Base-by-base conservation (phyloP, 805 yeast species). In the Ogataea trehalophila region DNA sequence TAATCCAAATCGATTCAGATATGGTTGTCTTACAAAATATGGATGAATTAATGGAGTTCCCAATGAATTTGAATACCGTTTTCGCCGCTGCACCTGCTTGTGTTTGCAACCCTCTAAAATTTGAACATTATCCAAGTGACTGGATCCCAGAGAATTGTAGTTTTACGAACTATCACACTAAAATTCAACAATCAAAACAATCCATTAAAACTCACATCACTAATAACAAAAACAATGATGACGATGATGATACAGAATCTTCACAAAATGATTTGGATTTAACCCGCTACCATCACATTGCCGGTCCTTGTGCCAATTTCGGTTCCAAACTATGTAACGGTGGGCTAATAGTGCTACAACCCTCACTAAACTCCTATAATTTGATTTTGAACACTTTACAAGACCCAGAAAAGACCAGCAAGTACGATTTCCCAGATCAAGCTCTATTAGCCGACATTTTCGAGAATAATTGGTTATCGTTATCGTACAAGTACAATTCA, bases 11-110 rank as follows among this genome's bases (percentile, higher is more conserved):
- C 47, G 86, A 80, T 55, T 71, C 78, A 16, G 86, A 80, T 60
- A 80, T 81, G 85, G 65, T 79, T 29, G 80, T 80, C 2, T 47
- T 76, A 8, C 65, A 67, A 46, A 80, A 80, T 55, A 77, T 80
- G 80, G 85, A 80, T 60, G 85, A 79, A 55, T 62, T 80, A 39
- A 75, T 80, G 75, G 75, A 73, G 7, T 42, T 77, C 17, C 69
- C 69, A 9, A 58, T 80, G 42, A 59, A 57, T 3, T 53, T 58
- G 9, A 56, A 58, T 2, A 55, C 58, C 5, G 72, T 67, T 4
- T 79, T 80, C 62, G 85, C 83, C 0, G 83, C 84, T 0, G 60
- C 76, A 11, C 80, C 79, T 52, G 84, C 85, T 3, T 80, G 85
- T 61, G 81, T 78, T 20, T 80, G 85, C 62, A 80, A 80, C 53